Conservation (phyloP, 805 yeast species). For the Cyberlindnera xishuangbannaensis region DNA sequence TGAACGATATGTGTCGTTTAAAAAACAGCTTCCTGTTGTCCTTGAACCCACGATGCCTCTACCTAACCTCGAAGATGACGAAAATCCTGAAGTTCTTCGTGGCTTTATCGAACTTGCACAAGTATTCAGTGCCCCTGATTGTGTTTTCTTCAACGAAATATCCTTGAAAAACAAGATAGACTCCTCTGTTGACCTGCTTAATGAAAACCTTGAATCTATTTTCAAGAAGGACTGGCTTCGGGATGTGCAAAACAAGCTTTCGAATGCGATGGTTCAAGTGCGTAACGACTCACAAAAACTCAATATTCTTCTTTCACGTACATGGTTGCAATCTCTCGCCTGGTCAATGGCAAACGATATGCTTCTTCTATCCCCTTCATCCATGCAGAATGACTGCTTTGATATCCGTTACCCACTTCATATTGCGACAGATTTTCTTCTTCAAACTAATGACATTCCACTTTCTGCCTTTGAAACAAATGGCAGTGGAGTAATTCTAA, state of each 20-base stretch:
- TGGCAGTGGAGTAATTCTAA: conserved; percentile 21
- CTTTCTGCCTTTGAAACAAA: conserved; percentile 21
- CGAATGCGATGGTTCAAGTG: conserved; percentile 3
- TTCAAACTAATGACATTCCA: conserved; percentile 12
- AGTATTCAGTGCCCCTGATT: conserved; percentile 21
- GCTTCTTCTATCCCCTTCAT: conserved; percentile 6
- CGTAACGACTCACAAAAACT: conserved; percentile 14
- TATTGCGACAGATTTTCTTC: conserved; percentile 18
- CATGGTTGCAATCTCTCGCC: conserved; percentile 23
- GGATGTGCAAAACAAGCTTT: conserved; percentile 15
- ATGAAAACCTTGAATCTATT: conserved; percentile 4
- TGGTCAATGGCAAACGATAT: conserved; percentile 19
- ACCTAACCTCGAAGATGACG: conserved; percentile 20
- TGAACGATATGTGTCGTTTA: conserved; percentile 19
- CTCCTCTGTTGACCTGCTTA: conserved; percentile 2
- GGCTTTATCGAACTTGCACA: conserved; percentile 21
- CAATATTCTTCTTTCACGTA: conserved; percentile 16
- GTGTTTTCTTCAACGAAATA: conserved; percentile 16
- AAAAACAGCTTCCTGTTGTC: conserved; percentile 16
- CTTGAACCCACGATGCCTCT: conserved; percentile 18
- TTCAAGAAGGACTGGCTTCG: conserved; percentile 17
- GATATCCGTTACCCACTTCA: conserved; percentile 16
- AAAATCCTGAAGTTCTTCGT: conserved; percentile 18
- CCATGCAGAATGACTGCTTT: conserved; percentile 9
- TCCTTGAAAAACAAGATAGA: conserved; percentile 2